Conservation (phyloP, 495 filamentous ascomycete species). For the Xylaria longipes region DNA sequence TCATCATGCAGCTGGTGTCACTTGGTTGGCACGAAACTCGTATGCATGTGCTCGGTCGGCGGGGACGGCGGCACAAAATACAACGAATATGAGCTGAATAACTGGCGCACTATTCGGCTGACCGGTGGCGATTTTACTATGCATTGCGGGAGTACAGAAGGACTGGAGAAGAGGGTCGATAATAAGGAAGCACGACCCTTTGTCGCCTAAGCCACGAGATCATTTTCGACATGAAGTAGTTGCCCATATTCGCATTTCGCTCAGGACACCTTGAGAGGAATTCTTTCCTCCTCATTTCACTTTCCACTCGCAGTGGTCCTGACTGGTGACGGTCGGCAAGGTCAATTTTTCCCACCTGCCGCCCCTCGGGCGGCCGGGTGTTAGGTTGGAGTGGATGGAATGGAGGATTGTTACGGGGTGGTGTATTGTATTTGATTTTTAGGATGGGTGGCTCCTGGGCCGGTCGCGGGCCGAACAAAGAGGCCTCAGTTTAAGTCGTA, state of each 20-base stretch:
- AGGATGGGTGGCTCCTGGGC: too few species aligned
- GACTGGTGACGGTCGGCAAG: too few species aligned
- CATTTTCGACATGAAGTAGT: background rate
- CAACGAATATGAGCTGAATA: background rate
- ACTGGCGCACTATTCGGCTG: background rate
- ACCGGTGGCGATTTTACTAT: background rate
- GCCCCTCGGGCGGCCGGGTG: too few species aligned
- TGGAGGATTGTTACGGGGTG: too few species aligned
- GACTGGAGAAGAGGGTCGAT: background rate
- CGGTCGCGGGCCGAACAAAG: too few species aligned
- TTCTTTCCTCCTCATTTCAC: too few species aligned
- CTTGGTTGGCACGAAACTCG: background rate
- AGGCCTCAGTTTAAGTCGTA: too few species aligned
- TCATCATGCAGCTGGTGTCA: background rate
- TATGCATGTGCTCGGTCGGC: background rate
- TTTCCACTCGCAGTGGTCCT: too few species aligned
- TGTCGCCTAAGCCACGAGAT: background rate
- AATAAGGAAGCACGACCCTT: background rate
- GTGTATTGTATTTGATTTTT: too few species aligned
- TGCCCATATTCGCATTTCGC: background rate
- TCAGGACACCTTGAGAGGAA: too few species aligned
- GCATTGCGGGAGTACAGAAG: background rate
- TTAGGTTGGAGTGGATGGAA: too few species aligned
- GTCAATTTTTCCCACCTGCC: too few species aligned
- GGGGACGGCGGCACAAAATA: background rate